A percentile compares a stretch with the other conserved stretches of the same genome.
These are phyloP conservation scores for Ormosia semicastrata DNA, from an alignment of 306 rosid genomes.

Conservation along the genomic window DNA sequence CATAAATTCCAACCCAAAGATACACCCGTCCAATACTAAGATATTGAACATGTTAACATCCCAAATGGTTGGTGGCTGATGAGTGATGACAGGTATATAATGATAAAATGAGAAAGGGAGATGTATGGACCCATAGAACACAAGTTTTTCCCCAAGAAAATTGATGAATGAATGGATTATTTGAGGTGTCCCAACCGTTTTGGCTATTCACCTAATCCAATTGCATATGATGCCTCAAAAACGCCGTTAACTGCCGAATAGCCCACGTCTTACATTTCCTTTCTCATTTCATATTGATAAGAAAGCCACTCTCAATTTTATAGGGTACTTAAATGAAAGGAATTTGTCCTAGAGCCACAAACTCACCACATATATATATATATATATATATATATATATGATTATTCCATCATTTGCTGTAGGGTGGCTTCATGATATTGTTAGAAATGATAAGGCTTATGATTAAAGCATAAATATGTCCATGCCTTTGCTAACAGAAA, in stretches of 20 bases:
- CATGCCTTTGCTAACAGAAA: constrained; percentile 12
- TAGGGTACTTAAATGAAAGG: background rate
- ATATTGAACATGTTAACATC: background rate
- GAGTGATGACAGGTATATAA: background rate
- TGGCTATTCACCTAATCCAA: background rate
- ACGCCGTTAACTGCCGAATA: background rate
- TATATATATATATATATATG: background rate
- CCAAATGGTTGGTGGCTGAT: background rate
- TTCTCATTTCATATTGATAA: background rate
- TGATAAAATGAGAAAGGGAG: background rate
- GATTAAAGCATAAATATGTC: constrained; percentile 29
- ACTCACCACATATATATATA: background rate
- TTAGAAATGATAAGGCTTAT: constrained; percentile 24
- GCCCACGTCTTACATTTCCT: background rate
- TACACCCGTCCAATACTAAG: background rate
- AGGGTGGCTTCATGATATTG: constrained; percentile 10
- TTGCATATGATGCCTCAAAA: background rate
- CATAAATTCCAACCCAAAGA: background rate
- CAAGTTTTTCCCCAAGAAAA: background rate
- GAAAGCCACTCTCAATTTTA: background rate
- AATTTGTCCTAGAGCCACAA: background rate
- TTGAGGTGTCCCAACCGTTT: background rate
- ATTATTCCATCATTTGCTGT: constrained; percentile 4
- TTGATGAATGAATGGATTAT: background rate
- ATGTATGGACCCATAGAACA: background rate